phyloP scores from a whole-genome alignment of 768 basidiomycete species.

The Leccinum variicolor region DNA sequence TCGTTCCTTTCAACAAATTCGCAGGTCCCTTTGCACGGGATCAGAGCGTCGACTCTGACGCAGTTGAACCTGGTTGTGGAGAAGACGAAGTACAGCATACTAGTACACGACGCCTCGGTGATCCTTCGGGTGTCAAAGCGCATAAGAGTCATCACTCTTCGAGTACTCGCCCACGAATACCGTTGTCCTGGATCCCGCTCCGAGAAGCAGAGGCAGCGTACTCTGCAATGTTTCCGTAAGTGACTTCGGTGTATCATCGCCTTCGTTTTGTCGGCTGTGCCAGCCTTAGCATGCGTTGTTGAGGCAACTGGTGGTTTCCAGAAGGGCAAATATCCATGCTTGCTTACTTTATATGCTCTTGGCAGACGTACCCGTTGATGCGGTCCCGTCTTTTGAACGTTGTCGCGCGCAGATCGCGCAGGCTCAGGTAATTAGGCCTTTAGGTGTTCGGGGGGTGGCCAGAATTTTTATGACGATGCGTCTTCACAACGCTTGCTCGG shows the following conservation, averaged over 20 bases:
- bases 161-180: slow-evolving; percentile 5
- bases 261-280: slow-evolving; percentile 5
- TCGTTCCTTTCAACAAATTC: slow-evolving; percentile 27
- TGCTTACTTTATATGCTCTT: neutral
- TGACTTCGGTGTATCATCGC: neutral
- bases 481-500: neutral
- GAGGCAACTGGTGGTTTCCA: neutral
- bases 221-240: slow-evolving; percentile 26
- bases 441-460: neutral
- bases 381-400: neutral
- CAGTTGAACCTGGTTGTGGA: neutral
- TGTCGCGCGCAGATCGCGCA: neutral
- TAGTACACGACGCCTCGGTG: neutral
- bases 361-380: neutral
- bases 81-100: neutral
- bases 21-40: neutral
- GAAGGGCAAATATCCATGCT: neutral
- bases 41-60: neutral
- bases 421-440: neutral
- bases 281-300: neutral
- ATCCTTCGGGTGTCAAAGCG: neutral
- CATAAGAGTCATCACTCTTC: neutral
- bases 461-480: neutral
- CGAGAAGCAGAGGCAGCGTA: slow-evolving; percentile 29
- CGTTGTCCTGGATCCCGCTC: slow-evolving; percentile 24